Base-by-base conservation (phyloP, 164 flowering plant species). In the Kalanchoe fedtschenkoi region DNA sequence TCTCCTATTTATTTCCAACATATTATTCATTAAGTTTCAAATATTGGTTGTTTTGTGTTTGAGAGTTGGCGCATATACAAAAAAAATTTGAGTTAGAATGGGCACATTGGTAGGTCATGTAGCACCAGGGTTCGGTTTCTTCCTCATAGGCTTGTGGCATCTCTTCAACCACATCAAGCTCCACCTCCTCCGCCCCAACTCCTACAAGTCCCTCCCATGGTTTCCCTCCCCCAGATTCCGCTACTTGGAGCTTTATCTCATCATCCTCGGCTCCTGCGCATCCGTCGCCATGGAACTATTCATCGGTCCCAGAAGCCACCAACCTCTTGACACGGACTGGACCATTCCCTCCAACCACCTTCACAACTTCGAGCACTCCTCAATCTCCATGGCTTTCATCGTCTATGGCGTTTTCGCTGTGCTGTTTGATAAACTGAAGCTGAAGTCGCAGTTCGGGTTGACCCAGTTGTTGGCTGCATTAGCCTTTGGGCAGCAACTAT, bases 281-380 rank as follows among this genome's bases (percentile, higher is more conserved):
- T 83, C 83, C 65, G 74, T 83, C 26, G 65, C 84, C 68, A 78
- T 80, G 82, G 91, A 85, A 69, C 86, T 85, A 61, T 80, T 83
- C 65, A 71, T 83, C 34, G 80, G 85, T 35, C 88, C 86, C 1
- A 41, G 42, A 3, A 63, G 64, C 0, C 88, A 83, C 81, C 85
- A 78, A n/a, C 91, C 88, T 3, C 58, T 85, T 9, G 88, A 81
- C 70, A 14, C 64, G 0, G 91, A 85, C 47, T 80, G 83, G 13
- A 81, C 83, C 73, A 85, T 85, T 37, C 88, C 91, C 4, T 71
- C 83, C 15, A 71, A 81, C 76, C 88, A 81, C 47, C 86, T 85
- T 63, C 86, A 74, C 66, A 83, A 83, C 72, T 77, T 85, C 39
- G 91, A 85, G 44, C 91, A 85, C 74, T 63, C 88, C 6, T 64